Evolutionary conservation across 2,329 filamentous ascomycete genomes (phyloP), one percentile per base, ranked within the genome.

Genomic region (Ceratocystis diversiconidia): DNA sequence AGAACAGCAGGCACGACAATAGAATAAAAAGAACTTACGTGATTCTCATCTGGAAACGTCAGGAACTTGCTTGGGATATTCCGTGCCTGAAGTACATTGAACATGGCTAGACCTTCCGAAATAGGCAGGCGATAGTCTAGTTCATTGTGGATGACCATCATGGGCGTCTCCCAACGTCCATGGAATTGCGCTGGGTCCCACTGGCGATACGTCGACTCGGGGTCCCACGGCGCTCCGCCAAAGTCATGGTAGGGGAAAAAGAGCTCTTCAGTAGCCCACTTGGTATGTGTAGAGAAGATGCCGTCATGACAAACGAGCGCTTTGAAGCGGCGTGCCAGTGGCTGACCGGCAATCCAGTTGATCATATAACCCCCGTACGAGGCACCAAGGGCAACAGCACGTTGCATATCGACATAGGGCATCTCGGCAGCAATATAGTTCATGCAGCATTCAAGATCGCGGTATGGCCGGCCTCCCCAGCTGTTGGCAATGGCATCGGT

Each of bases 281-380:
- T 82, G 70, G 79, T 84, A 63, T 85, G 76, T 1, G 85, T 87
- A 70, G 85, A 88, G 74, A 92, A 94, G 64, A 92, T 87, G 61
- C 91, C 91, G 70, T 96, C 90, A 73, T 96, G 91, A 71, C 86
- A 91, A 32, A 95, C 90, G 3, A 96, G 80, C 0, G 90, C 90
- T 74, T 90, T 90, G 81, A 96, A 95, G 70, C 87, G 85, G 32
- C 89, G 85, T 22, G 90, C 91, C 0, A 96, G 81, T 0, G 84
- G 81, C 69, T 94, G 88, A 6, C 92, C 92, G 75, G 96, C 90
- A 70, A 96, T 90, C 91, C 92, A 95, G 73, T 95, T 89, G 69
- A 89, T 85, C 87, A 90, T 89, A 71, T 84, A 89, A 3, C 87
- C 87, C 41, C 87, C 87, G 70, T 89, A 90, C 8, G 82, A 86